A percentile compares a stretch with the other conserved stretches of the same genome.
These are phyloP conservation scores for Puccinia sorghi DNA, from an alignment of 1,284 basidiomycete genomes.

Conservation along the genomic window DNA sequence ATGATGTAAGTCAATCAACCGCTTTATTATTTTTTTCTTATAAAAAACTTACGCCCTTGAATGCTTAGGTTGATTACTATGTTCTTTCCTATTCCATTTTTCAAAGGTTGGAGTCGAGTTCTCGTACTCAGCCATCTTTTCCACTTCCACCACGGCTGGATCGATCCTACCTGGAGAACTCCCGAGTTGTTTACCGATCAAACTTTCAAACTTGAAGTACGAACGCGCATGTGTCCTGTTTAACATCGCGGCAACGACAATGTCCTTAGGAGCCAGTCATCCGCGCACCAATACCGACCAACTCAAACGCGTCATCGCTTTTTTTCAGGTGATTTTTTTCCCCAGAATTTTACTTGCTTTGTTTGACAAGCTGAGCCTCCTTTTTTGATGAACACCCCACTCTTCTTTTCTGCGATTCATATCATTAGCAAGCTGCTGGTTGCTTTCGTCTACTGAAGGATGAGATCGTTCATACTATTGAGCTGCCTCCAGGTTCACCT, in stretches of 20 bases:
- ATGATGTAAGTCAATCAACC: constrained; percentile 63
- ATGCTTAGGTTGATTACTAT: neutral
- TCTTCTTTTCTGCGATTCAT: neutral
- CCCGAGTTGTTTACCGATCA: constrained; percentile 61
- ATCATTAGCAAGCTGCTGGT: constrained; percentile 29
- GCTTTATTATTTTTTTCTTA: constrained; percentile 5
- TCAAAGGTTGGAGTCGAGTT: constrained; percentile 71
- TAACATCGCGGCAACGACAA: constrained; percentile 80
- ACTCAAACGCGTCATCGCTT: constrained; percentile 68
- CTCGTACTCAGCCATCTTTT: constrained; percentile 73
- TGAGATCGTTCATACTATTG: constrained; percentile 5
- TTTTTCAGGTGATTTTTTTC: constrained; percentile 67
- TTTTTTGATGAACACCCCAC: neutral
- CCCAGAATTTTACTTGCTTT: neutral
- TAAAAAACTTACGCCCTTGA: neutral
- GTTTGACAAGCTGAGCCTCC: neutral
- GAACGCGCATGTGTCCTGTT: constrained; percentile 76
- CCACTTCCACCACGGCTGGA: constrained; percentile 56
- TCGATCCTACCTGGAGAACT: constrained; percentile 51
- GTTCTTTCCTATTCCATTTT: neutral
- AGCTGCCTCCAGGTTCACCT: constrained; percentile 2
- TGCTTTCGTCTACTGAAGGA: constrained; percentile 35
- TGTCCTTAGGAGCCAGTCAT: constrained; percentile 68
- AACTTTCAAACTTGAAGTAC: constrained; percentile 72
- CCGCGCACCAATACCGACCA: constrained; percentile 73